A percentile compares a stretch with the other conserved stretches of the same genome.
phyloP scores from a whole-genome alignment of 2,329 filamentous ascomycete species.

The Aspergillus ruber region DNA sequence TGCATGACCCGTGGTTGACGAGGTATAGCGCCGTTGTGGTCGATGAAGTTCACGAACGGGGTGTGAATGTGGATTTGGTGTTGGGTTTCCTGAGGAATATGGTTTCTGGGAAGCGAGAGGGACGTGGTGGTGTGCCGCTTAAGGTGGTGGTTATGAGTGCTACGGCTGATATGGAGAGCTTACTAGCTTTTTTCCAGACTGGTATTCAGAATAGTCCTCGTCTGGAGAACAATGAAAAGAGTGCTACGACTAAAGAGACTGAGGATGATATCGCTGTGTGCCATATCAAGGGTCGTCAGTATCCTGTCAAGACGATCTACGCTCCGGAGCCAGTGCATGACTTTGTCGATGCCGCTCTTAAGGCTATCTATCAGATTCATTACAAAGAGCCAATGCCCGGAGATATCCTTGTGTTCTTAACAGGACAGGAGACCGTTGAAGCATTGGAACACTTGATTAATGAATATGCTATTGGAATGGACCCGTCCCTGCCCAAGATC shows the following conservation, averaged over 20 bases:
- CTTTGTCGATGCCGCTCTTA: slow-evolving; percentile 73
- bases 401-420: slow-evolving; percentile 86
- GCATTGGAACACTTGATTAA: slow-evolving; percentile 71
- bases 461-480: slow-evolving; percentile 67
- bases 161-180: slow-evolving; percentile 77
- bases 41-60: slow-evolving; percentile 95
- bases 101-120: slow-evolving; percentile 51
- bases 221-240: slow-evolving; percentile 6
- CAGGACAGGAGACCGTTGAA: slow-evolving; percentile 90
- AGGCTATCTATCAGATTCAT: slow-evolving; percentile 80
- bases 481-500: slow-evolving; percentile 63
- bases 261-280: slow-evolving; percentile 47
- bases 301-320: slow-evolving; percentile 72
- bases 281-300: slow-evolving; percentile 80
- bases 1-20: slow-evolving; percentile 72
- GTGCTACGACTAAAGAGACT: slow-evolving; percentile 4
- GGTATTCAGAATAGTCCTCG: slow-evolving; percentile 15
- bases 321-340: slow-evolving; percentile 68
- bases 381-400: slow-evolving; percentile 84
- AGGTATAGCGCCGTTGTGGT: slow-evolving; percentile 88
- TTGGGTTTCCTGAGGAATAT: slow-evolving; percentile 82
- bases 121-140: slow-evolving; percentile 65
- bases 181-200: slow-evolving; percentile 65
- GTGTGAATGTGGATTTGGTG: slow-evolving; percentile 86
- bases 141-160: slow-evolving; percentile 97